A percentile compares a stretch with the other conserved stretches of the same genome.
phyloP scores from a whole-genome alignment of 2,329 filamentous ascomycete species.

The Aspergillus piperis region DNA sequence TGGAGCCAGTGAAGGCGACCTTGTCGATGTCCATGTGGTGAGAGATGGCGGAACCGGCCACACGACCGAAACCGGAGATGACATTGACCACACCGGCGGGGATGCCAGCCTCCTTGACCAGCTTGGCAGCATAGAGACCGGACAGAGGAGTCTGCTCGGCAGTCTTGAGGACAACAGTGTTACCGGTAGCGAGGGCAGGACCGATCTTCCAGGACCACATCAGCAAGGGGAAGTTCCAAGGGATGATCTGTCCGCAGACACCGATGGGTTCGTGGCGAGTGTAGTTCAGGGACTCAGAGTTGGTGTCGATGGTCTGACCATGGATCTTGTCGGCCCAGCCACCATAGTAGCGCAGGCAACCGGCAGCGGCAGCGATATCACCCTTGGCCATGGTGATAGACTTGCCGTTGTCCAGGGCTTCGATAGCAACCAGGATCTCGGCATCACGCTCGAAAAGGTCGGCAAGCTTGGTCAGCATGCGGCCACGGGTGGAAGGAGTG shows the following conservation, averaged over 20 bases:
- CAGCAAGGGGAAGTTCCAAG: constrained; percentile 84
- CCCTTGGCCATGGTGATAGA: constrained; percentile 56
- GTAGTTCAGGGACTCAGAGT: constrained; percentile 79
- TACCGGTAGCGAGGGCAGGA: constrained; percentile 65
- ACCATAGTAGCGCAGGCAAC: constrained; percentile 80
- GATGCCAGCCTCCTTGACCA: constrained; percentile 63
- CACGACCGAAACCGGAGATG: constrained; percentile 73
- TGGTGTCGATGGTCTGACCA: constrained; percentile 82
- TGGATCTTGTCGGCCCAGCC: constrained; percentile 95
- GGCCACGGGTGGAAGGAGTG: constrained; percentile 70
- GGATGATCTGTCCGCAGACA: constrained; percentile 86
- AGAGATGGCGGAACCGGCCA: constrained; percentile 69
- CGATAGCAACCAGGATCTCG: constrained; percentile 75
- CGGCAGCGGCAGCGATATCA: constrained; percentile 69
- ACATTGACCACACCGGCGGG: constrained; percentile 63
- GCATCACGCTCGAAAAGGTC: constrained; percentile 76
- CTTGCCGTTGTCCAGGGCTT: constrained; percentile 67
- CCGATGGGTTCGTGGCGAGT: constrained; percentile 76
- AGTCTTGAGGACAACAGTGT: constrained; percentile 64
- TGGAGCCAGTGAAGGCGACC: constrained; percentile 65
- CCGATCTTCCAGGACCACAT: constrained; percentile 86
- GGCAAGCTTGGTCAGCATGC: constrained; percentile 72
- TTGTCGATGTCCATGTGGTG: constrained; percentile 66
- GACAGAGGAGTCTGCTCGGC: constrained; percentile 68
- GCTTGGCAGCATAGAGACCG: constrained; percentile 60